Evolutionary conservation across 495 filamentous ascomycete genomes (phyloP).

Genomic region (Melanomma pulvis-pyrius): DNA sequence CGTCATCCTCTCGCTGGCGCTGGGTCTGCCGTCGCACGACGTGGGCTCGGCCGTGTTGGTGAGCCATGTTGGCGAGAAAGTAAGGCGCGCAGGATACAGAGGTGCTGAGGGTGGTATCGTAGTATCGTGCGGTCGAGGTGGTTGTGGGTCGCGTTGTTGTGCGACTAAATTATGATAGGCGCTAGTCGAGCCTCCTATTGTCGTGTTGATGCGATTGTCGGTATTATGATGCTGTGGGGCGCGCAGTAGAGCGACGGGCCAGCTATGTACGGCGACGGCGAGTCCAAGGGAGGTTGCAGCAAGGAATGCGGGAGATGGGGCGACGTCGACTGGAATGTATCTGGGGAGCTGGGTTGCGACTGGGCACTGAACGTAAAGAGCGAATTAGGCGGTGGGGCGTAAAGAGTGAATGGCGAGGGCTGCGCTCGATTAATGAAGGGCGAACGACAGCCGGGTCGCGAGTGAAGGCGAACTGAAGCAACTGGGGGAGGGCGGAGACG

Average conservation of each 20-base stretch:
- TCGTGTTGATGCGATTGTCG: neutral
- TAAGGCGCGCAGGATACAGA: neutral
- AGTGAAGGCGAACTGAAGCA: conserved; percentile 30
- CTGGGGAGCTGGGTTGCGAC: neutral
- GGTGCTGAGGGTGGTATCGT: neutral
- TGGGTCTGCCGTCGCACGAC: conserved; percentile 14
- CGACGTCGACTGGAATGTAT: conserved; percentile 27
- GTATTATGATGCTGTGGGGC: neutral
- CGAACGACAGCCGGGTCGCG: conserved; percentile 42
- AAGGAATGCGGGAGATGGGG: conserved; percentile 34
- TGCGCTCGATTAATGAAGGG: conserved; percentile 41
- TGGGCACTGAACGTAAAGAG: conserved; percentile 28
- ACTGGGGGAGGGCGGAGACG: conserved; percentile 16
- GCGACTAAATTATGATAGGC: neutral
- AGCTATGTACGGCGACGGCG: conserved; percentile 19
- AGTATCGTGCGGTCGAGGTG: neutral
- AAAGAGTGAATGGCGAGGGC: conserved; percentile 40
- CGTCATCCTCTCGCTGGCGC: conserved; percentile 8
- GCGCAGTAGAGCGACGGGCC: neutral
- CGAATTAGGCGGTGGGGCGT: conserved; percentile 19
- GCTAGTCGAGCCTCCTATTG: neutral
- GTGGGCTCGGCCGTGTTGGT: conserved; percentile 17
- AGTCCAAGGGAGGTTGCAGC: conserved; percentile 19
- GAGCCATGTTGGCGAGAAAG: conserved; percentile 2
- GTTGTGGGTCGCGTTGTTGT: neutral